Base-by-base conservation (phyloP, 192 early-diverging fungal genomes). In the Rhizophagus clarus region DNA sequence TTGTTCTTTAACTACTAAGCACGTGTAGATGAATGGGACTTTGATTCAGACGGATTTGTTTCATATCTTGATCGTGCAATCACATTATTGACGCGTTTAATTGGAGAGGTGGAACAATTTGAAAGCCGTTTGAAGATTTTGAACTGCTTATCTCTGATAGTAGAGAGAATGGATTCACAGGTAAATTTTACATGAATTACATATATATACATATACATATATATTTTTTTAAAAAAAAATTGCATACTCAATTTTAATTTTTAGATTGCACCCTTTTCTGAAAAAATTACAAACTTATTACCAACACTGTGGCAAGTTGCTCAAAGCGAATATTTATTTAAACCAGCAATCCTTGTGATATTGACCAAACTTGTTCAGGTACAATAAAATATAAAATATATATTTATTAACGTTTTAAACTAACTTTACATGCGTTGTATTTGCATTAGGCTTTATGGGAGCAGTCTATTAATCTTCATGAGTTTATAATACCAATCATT, bases 251-350 rank as follows among this genome's bases (percentile, higher is more conserved):
- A 34, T 63, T 20, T 34, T 45, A 76, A 15, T 11, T 62, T 82
- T 24, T 67, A 95, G 84, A 92, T 97, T 73, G 87, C 87, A 40
- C 92, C 94, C 29, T 94, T 88, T 83, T 91, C 93, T 12, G 88
- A 87, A 61, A 83, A 89, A 42, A 89, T 98, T 28, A 87, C 96
- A 70, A 85, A 88, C 31, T 82, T 96, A 56, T 81, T 98, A 28
- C 95, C 94, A 62, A 89, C 88, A 47, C 84, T 97, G 15, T 98
- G 97, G 97, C 82, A 92, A 61, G 87, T 87, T 72, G 88, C 94
- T 0, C 88, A 88, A 17, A 85, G 89, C 61, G 94, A 97, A 76
- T 91, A 94, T 73, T 84, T 96, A 75, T 96, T 96, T 82, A 89
- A 94, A 79, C 91, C 92, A 0, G 86, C 94, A 1, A 93, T 98